A percentile compares a stretch with the other conserved stretches of the same genome.
Conservation (phyloP, 768 basidiomycete genomes). For the Leucocoprinus sp. region DNA sequence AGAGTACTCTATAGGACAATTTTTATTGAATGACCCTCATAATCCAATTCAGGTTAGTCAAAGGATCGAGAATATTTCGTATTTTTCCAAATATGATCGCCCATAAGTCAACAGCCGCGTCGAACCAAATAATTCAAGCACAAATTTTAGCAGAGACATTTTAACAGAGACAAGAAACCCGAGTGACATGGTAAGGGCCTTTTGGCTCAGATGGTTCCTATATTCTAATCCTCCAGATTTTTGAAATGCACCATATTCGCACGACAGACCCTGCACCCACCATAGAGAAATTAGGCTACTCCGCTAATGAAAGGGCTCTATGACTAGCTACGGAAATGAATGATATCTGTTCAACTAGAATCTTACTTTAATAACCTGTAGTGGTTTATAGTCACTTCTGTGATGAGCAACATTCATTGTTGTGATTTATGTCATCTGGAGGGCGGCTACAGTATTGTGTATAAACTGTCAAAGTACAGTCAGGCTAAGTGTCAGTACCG, state of each 20-base stretch:
- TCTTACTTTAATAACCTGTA: too few relatives aligned
- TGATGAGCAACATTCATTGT: too few relatives aligned
- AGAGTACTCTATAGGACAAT: not conserved
- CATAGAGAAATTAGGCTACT: not conserved
- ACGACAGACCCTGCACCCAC: not conserved
- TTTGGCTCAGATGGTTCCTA: not conserved
- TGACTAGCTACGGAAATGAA: too few relatives aligned
- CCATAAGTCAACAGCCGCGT: not conserved
- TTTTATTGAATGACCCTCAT: not conserved
- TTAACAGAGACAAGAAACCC: conserved; percentile 4
- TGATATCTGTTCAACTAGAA: too few relatives aligned
- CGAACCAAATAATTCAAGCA: not conserved
- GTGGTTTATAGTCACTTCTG: too few relatives aligned
- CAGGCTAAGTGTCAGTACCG: conserved; percentile 26
- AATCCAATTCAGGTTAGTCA: not conserved
- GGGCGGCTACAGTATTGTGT: too few relatives aligned
- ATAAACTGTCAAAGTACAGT: conserved; percentile 44
- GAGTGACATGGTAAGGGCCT: not conserved
- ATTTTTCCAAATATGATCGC: too few relatives aligned
- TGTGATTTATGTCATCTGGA: too few relatives aligned
- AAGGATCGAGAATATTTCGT: too few relatives aligned
- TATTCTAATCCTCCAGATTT: not conserved
- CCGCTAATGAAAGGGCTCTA: conserved; percentile 1
- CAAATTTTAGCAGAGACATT: conserved; percentile 2
- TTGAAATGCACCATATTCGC: not conserved